phyloP scores from a whole-genome alignment of 2,329 filamentous ascomycete species.

The Aspergillus jensenii region DNA sequence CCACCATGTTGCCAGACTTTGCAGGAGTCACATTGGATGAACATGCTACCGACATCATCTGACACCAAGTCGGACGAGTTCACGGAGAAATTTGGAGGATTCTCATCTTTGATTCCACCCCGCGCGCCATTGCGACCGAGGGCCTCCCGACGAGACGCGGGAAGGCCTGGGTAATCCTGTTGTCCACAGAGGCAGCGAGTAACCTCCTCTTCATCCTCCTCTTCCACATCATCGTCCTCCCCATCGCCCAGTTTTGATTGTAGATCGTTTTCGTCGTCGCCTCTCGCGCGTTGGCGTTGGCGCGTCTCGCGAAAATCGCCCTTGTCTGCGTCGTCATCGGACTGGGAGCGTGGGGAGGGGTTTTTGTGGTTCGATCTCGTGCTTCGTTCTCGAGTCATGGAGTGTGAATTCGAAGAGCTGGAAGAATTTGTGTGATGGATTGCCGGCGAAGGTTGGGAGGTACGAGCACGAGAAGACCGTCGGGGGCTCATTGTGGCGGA shows the following conservation, averaged over 20 bases:
- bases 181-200: conserved; percentile 94
- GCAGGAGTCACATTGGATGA: conserved; percentile 96
- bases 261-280: conserved; percentile 62
- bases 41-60: conserved; percentile 89
- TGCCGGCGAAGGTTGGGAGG: conserved; percentile 66
- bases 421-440: conserved; percentile 76
- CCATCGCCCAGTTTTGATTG: conserved; percentile 39
- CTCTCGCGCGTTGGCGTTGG: conserved; percentile 73
- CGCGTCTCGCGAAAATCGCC: conserved; percentile 70
- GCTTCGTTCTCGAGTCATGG: conserved; percentile 74
- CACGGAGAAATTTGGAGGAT: conserved; percentile 58
- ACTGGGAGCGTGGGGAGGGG: conserved; percentile 60
- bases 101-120: conserved; percentile 55
- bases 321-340: conserved; percentile 56
- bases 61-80: conserved; percentile 62
- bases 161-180: conserved; percentile 88
- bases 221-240: conserved; percentile 62
- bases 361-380: conserved; percentile 72
- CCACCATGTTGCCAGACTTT: conserved; percentile 99
- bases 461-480: conserved; percentile 87
- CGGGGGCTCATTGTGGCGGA: conserved; percentile 64
- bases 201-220: conserved; percentile 81
- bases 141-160: conserved; percentile 57
- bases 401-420: conserved; percentile 63
- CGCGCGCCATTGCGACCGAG: conserved; percentile 57